Conservation (phyloP, 371 early-diverging fungal genomes). For the Basidiobolus meristosporus region DNA sequence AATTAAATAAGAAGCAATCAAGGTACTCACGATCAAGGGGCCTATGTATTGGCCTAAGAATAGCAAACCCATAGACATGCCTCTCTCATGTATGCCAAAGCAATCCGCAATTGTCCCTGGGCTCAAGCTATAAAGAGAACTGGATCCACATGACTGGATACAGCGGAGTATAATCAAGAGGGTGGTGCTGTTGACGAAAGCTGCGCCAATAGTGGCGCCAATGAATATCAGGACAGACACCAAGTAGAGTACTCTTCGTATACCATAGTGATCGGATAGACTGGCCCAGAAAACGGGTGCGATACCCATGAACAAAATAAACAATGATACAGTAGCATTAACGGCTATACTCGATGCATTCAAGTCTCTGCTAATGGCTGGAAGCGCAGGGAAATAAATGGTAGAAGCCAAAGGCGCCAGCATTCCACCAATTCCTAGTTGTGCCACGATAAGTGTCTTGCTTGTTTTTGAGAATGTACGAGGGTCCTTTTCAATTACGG, state of each 20-base stretch:
- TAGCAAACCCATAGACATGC: slow-evolving; percentile 35
- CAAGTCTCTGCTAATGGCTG: slow-evolving; percentile 19
- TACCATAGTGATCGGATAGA: slow-evolving; percentile 38
- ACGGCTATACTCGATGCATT: slow-evolving; percentile 20
- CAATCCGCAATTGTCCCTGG: slow-evolving; percentile 46
- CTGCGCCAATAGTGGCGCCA: slow-evolving; percentile 38
- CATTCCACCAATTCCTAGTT: slow-evolving; percentile 2
- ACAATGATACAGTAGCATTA: slow-evolving; percentile 28
- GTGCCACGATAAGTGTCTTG: neutral
- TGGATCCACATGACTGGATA: slow-evolving; percentile 47
- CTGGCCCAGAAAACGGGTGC: slow-evolving; percentile 48
- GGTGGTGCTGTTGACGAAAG: slow-evolving; percentile 23
- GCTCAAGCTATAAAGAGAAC: slow-evolving; percentile 49
- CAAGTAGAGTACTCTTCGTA: slow-evolving; percentile 39
- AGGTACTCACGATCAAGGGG: slow-evolving; percentile 23
- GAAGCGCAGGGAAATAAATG: slow-evolving; percentile 23
- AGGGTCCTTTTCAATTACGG: too few relatives aligned
- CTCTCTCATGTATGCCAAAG: slow-evolving; percentile 14
- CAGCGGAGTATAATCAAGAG: slow-evolving; percentile 34
- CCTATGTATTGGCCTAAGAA: slow-evolving; percentile 33
- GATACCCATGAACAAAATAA: slow-evolving; percentile 30
- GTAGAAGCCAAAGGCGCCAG: slow-evolving; percentile 6
- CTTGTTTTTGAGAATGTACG: neutral
- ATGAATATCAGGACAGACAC: slow-evolving; percentile 29
- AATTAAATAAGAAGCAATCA: too few relatives aligned